Conservation (phyloP, 306 rosid species). For the Cucurbita ficifolia region DNA sequence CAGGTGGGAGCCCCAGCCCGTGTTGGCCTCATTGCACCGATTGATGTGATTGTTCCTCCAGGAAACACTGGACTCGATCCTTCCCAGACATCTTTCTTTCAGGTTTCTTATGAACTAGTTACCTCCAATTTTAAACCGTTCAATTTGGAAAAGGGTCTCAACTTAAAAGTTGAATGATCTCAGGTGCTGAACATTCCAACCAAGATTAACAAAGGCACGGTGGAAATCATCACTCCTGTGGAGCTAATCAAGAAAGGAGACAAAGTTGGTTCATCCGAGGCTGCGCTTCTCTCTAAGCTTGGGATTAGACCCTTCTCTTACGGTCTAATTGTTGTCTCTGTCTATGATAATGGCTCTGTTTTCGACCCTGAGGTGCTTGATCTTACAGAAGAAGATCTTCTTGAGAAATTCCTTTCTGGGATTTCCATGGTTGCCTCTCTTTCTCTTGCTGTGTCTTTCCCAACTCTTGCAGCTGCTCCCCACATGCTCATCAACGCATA, state of each 20-base stretch:
- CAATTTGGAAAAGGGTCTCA: background rate
- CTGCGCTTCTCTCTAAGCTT: constrained; percentile 81
- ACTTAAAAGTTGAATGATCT: background rate
- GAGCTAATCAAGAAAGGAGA: constrained; percentile 90
- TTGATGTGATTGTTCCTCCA: constrained; percentile 82
- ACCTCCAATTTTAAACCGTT: background rate
- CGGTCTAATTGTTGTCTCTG: constrained; percentile 64
- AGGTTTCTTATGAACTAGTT: constrained; percentile 21
- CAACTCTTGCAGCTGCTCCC: constrained; percentile 84
- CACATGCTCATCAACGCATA: constrained; percentile 64
- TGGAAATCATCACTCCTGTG: constrained; percentile 83
- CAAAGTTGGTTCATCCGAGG: constrained; percentile 84
- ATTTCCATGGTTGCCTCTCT: constrained; percentile 56
- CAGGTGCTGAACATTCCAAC: constrained; percentile 85
- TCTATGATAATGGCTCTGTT: constrained; percentile 64
- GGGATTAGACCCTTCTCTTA: constrained; percentile 92
- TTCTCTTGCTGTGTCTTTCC: constrained; percentile 56
- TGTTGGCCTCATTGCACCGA: constrained; percentile 87
- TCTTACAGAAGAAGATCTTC: constrained; percentile 66
- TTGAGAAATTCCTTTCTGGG: constrained; percentile 54
- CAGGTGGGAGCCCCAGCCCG: constrained; percentile 99
- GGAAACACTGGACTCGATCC: constrained; percentile 96
- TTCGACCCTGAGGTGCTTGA: constrained; percentile 78
- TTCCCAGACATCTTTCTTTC: constrained; percentile 88
- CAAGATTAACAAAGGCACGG: constrained; percentile 92